Evolutionary conservation across 768 basidiomycete genomes (phyloP), one percentile per base, ranked within the genome.

Genomic region (Agrocybe praecox): DNA sequence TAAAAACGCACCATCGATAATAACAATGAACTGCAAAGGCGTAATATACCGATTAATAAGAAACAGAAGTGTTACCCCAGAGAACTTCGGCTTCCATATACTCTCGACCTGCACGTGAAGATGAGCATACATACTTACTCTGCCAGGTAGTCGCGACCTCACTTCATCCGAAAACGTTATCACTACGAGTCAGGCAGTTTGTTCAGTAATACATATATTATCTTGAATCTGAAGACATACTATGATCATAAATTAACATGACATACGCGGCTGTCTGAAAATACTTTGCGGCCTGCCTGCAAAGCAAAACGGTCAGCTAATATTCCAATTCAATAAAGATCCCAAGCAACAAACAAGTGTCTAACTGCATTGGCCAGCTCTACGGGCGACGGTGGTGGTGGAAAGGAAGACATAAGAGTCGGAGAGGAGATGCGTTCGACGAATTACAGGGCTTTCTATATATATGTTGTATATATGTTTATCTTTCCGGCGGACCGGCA

Each of bases 41-140:
- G 67, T 70, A 24, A 62, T 46, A 58, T 71, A 72, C 17, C 71
- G 65, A 52, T 70, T 71, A 19, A 72, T 51, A 9, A 71, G 49
- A 58, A 71, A 72, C n/a, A 72, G 58, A n/a, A 68, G 33, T 0
- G 65, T 61, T 2, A 60, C 69, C 2, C 63, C 64, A 6, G 65
- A 65, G 5, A 69, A 26, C 47, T 54, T 66, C 33, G 49, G 60
- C 43, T 62, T 65, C 71, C 71, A 72, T 8, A 72, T 65, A 6
- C 69, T 59, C 12, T 69, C 67, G 33, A 70, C 65, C 70, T 69
- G 43, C 10, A 40, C 36, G 32, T 4, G 36, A 46, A 36, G 36
- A 21, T 23, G 12, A 43, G n/a, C 4, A 40, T 6, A 40, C n/a
- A 12, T 7, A 34, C 15, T 8, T 7, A 34, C 8, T 34, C 8